A percentile compares a stretch with the other conserved stretches of the same genome.
phyloP scores from a whole-genome alignment of 2,329 filamentous ascomycete genomes.

The Fusarium sp. region DNA sequence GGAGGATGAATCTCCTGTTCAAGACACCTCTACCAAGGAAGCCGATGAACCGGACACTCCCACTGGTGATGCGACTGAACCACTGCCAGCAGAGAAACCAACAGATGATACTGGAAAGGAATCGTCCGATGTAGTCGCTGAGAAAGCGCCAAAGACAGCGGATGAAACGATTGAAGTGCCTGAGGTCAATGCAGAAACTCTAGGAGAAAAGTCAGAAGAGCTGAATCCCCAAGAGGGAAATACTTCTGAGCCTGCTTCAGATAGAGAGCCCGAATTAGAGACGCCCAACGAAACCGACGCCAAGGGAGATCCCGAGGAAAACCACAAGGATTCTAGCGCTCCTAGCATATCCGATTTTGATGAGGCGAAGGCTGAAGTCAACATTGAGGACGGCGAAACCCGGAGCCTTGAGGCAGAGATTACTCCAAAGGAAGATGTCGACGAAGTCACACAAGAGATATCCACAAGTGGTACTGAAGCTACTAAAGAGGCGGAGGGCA shows the following conservation, averaged over 20 bases:
- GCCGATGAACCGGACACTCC: not conserved
- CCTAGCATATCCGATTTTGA: constrained; percentile 2
- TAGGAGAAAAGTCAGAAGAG: constrained; percentile 3
- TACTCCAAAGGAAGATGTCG: constrained; percentile 1
- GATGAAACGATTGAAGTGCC: not conserved
- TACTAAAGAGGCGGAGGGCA: constrained; percentile 11
- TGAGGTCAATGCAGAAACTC: not conserved
- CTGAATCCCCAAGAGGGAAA: not conserved
- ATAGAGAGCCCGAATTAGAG: constrained; percentile 14
- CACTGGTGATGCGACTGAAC: not conserved
- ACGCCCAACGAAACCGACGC: not conserved
- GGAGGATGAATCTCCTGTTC: not conserved
- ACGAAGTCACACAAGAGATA: constrained; percentile 1
- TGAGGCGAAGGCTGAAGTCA: constrained; percentile 11
- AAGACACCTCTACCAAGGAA: constrained; percentile 6
- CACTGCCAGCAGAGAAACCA: not conserved
- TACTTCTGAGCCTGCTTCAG: not conserved
- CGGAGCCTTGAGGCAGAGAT: not conserved
- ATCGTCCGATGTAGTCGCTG: not conserved
- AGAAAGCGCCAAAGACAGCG: not conserved
- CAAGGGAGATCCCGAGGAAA: constrained; percentile 1
- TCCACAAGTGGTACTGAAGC: not conserved
- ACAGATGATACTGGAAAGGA: not conserved
- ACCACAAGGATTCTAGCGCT: not conserved
- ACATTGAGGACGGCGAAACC: constrained; percentile 5